Evolutionary conservation across 2,329 filamentous ascomycete species (phyloP).

Genomic region (Cytospora paraplurivora): DNA sequence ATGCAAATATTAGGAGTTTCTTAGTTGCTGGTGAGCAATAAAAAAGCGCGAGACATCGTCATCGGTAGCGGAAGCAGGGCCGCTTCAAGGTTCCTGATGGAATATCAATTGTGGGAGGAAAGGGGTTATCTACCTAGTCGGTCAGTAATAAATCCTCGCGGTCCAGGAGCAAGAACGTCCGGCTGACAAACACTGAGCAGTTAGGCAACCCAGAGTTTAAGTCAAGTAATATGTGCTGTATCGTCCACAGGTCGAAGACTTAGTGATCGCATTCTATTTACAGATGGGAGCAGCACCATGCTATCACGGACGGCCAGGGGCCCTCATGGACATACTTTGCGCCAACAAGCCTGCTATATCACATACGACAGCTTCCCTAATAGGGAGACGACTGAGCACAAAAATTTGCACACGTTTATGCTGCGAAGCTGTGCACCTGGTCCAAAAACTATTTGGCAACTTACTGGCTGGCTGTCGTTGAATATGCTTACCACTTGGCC

Average conservation of each 20-base stretch:
- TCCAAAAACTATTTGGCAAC: not conserved
- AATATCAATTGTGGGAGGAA: slow-evolving; percentile 28
- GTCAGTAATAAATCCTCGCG: slow-evolving; percentile 17
- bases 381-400: not conserved
- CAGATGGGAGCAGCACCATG: not conserved
- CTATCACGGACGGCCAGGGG: not conserved
- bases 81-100: slow-evolving; percentile 13
- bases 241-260: not conserved
- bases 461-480: not conserved
- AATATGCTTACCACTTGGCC: not conserved
- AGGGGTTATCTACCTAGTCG: slow-evolving; percentile 20
- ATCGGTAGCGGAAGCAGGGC: not conserved
- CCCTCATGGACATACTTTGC: not conserved
- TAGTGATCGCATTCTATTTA: not conserved
- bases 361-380: not conserved
- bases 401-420: not conserved
- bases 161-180: not conserved
- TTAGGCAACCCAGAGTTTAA: not conserved
- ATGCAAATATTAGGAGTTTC: not conserved
- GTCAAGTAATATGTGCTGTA: not conserved
- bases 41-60: not conserved
- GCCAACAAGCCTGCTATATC: not conserved
- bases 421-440: not conserved
- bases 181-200: slow-evolving; percentile 11
- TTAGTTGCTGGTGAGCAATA: not conserved